phyloP scores from a whole-genome alignment of 306 rosid genomes.

The Trichosanthes cucumerina region DNA sequence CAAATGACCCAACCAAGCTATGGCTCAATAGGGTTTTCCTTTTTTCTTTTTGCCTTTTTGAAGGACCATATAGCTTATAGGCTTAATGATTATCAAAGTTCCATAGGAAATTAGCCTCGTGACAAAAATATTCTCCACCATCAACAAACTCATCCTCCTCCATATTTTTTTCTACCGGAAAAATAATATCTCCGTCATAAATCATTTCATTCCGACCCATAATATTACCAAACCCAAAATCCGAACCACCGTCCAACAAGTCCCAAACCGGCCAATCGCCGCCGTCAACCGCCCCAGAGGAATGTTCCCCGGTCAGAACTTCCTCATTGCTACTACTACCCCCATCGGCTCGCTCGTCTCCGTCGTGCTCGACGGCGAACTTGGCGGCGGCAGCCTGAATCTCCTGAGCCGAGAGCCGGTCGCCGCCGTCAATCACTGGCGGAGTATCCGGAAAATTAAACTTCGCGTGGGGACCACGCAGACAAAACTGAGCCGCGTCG shows the following conservation, averaged over 20 bases:
- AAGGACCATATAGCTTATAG: neutral
- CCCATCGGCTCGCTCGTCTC: neutral
- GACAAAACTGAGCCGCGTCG: slow-evolving; percentile 56
- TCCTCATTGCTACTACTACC: neutral
- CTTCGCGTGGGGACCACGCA: slow-evolving; percentile 44
- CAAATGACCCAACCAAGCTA: neutral
- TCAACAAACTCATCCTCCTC: slow-evolving; percentile 5
- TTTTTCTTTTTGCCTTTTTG: neutral
- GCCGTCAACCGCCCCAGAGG: neutral
- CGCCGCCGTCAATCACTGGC: slow-evolving; percentile 7
- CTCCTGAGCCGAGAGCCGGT: slow-evolving; percentile 27
- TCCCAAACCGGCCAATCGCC: slow-evolving; percentile 31
- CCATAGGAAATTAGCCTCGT: slow-evolving; percentile 46
- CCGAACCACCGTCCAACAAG: slow-evolving; percentile 17
- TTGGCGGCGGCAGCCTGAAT: slow-evolving; percentile 43
- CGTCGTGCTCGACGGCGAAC: slow-evolving; percentile 26
- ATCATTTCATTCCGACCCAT: slow-evolving; percentile 24
- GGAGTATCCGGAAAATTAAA: slow-evolving; percentile 53
- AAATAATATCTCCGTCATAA: neutral
- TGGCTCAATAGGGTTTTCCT: neutral
- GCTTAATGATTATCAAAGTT: slow-evolving; percentile 24
- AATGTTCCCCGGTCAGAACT: neutral
- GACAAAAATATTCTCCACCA: slow-evolving; percentile 19
- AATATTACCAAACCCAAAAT: slow-evolving; percentile 1
- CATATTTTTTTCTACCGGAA: neutral